These are phyloP conservation scores for Aureobasidium mangrovei DNA, from an alignment of 2,329 filamentous ascomycete genomes.

Conservation along the genomic window DNA sequence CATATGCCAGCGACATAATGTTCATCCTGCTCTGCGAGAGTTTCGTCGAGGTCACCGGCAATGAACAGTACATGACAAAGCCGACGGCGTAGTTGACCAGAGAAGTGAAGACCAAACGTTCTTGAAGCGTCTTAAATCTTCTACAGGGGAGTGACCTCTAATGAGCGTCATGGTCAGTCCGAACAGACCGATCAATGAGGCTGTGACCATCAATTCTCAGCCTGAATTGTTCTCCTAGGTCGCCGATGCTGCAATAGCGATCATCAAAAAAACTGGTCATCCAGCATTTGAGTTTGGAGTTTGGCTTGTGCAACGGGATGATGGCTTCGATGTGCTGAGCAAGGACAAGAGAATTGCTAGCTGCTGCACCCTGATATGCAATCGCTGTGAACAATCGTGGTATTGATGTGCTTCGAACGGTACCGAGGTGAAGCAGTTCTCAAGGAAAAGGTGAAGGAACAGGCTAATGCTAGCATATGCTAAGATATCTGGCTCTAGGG, in stretches of 20 bases:
- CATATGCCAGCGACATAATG: constrained; percentile 22
- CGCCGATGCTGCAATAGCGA: constrained; percentile 18
- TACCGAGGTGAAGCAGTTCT: no score
- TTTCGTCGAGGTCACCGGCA: constrained; percentile 23
- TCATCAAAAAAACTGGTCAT: constrained; percentile 15
- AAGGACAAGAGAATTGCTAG: constrained; percentile 22
- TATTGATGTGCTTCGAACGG: no score
- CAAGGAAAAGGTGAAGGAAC: no score
- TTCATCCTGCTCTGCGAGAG: constrained; percentile 21
- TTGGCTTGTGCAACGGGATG: constrained; percentile 20
- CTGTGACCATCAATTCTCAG: constrained; percentile 21
- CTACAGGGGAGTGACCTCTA: constrained; percentile 16
- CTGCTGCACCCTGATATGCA: constrained; percentile 25
- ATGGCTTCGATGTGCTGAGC: constrained; percentile 24
- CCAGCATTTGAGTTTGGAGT: constrained; percentile 20
- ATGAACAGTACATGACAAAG: constrained; percentile 25
- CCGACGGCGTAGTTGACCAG: constrained; percentile 19
- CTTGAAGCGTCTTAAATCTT: constrained; percentile 12
- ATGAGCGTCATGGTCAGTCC: constrained; percentile 14
- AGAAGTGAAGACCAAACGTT: constrained; percentile 17
- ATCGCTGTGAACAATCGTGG: constrained; percentile 23
- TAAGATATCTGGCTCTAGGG: no score
- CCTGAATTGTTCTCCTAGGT: constrained; percentile 21
- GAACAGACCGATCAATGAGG: constrained; percentile 23
- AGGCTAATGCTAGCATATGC: no score